These are phyloP conservation scores for Powellomyces hirtus DNA, from an alignment of 192 early-diverging fungal species.

Conservation along the genomic window DNA sequence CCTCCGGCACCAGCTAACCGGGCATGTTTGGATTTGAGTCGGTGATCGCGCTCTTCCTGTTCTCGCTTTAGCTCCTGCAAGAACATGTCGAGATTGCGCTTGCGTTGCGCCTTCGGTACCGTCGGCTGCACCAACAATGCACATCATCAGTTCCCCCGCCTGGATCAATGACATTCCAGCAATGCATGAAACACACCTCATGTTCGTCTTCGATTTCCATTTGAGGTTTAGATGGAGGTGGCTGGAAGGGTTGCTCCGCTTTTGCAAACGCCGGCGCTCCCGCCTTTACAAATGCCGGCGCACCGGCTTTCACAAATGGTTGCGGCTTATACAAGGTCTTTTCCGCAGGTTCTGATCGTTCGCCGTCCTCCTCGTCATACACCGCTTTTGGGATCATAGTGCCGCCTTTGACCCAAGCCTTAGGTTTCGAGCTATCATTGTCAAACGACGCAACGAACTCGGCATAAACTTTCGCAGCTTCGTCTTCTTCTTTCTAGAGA, in stretches of 20 bases:
- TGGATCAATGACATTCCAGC: neutral
- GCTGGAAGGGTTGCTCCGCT: too few species aligned
- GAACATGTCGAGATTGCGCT: slow-evolving; percentile 81
- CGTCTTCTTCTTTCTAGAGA: slow-evolving; percentile 63
- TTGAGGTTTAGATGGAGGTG: neutral
- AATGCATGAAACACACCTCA: neutral
- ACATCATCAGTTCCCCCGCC: neutral
- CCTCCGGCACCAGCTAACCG: slow-evolving; percentile 22
- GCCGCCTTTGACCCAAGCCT: slow-evolving; percentile 45
- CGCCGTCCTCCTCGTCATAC: slow-evolving; percentile 21
- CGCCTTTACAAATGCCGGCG: neutral
- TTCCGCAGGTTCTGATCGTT: neutral
- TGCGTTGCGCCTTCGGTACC: slow-evolving; percentile 56
- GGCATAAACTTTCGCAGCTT: slow-evolving; percentile 72
- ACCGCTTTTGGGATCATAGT: slow-evolving; percentile 26
- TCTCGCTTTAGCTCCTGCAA: slow-evolving; percentile 80
- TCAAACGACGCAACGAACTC: slow-evolving; percentile 83
- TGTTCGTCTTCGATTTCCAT: neutral
- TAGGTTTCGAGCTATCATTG: slow-evolving; percentile 38
- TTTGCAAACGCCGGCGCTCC: neutral
- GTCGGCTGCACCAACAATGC: neutral
- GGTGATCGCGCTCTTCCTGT: slow-evolving; percentile 66
- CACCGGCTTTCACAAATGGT: slow-evolving; percentile 23
- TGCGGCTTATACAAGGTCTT: slow-evolving; percentile 29
- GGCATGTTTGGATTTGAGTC: slow-evolving; percentile 37